These are phyloP conservation scores for Apiotrichum veenhuisii DNA, from an alignment of 1,284 basidiomycete genomes.

Conservation along the genomic window DNA sequence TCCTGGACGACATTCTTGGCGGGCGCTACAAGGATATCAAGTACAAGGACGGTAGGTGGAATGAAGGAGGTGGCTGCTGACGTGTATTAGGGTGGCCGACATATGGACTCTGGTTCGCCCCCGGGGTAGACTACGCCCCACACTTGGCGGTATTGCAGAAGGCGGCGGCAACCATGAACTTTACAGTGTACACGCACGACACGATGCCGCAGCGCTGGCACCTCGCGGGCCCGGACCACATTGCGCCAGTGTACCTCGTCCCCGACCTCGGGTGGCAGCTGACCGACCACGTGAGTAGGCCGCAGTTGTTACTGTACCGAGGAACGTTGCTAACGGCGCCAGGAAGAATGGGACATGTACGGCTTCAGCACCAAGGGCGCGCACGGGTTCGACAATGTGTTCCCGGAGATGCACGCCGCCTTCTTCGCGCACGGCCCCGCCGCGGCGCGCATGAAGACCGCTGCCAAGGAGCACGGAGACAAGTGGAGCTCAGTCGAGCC, in stretches of 20 bases:
- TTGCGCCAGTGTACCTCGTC: conserved; percentile 81
- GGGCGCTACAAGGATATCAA: conserved; percentile 62
- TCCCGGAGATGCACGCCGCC: conserved; percentile 75
- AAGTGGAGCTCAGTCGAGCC: conserved; percentile 53
- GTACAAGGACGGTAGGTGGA: conserved; percentile 59
- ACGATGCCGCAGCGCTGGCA: conserved; percentile 79
- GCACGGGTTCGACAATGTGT: conserved; percentile 59
- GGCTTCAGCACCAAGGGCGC: conserved; percentile 8
- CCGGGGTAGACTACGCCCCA: conserved; percentile 54
- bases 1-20: conserved; percentile 79
- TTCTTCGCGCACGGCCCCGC: conserved; percentile 61
- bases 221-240: conserved; percentile 65
- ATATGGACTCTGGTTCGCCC: conserved; percentile 72
- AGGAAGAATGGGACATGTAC: conserved; percentile 40
- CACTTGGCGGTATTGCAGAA: conserved; percentile 56
- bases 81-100: conserved; percentile 69
- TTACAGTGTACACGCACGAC: conserved; percentile 71
- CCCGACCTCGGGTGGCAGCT: conserved; percentile 70
- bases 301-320: background rate
- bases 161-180: conserved; percentile 59
- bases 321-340: conserved; percentile 30
- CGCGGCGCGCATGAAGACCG: conserved; percentile 6
- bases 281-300: conserved; percentile 53
- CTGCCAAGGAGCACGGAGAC: conserved; percentile 46
- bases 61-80: background rate